Evolutionary conservation across 139 green algal species (phyloP), one percentile per base, ranked within the genome.

Genomic region (Micractinium conductrix): DNA sequence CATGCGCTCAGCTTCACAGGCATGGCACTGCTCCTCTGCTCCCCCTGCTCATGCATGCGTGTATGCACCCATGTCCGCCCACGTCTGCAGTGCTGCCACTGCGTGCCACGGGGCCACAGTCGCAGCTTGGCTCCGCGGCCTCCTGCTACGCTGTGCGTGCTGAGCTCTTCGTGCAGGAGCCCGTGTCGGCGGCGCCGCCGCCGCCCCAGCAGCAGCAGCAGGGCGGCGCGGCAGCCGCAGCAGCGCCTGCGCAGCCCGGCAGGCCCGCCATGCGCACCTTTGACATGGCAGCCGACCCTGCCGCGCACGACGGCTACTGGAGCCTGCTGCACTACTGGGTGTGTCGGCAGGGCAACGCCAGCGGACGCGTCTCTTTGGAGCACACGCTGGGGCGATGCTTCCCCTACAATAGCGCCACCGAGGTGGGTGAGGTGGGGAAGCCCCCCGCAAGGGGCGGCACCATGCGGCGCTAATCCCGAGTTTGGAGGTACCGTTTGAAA

Each of bases 351-450:
- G 44, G 30, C 74, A 67, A 30, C 45, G 3, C 43, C 4, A 33
- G 81, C 12, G 55, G 35, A 0, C 17, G 28, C 30, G 14, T 17
- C 42, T 19, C 2, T n/a, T 21, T 35, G 9, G 0, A 53, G 6
- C 17, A 22, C 22, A 40, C 55, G 28, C 68, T 85, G 68, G 68
- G 48, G 26, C 26, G n/a, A 17, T 85, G 80, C 50, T 86, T 86
- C 70, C 81, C 81, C n/a, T 86, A 81, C 68, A 71, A 74, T 42
- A 17, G 60, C 0, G 40, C 71, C 7, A 48, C 68, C 26, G 71
- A 81, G 81, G 71, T 74, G 55, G 35, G 58, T 60, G 35, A n/a
- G n/a, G n/a, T n/a, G n/a, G n/a, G n/a, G n/a, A n/a, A n/a, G n/a
- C n/a, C n/a, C n/a, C n/a, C n/a, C n/a, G n/a, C n/a, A n/a, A n/a